Conservation (phyloP, 2,329 filamentous ascomycete species). For the Periconia macrospinosa region DNA sequence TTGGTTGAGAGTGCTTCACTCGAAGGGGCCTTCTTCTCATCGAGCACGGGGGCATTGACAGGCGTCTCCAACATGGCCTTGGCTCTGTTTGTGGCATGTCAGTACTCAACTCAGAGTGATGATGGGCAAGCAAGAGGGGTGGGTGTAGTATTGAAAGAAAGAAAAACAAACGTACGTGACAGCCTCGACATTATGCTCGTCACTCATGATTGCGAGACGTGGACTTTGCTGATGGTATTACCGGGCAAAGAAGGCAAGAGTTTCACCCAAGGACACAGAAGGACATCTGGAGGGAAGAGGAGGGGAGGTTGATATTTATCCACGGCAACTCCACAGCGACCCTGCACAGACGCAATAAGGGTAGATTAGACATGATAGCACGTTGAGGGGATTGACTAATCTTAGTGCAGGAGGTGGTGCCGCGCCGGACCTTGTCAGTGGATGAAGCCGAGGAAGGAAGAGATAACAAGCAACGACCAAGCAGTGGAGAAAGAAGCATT, state of each 20-base stretch:
- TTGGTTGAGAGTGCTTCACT: conserved; percentile 16
- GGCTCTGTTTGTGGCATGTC: conserved; percentile 18
- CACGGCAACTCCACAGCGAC: neutral
- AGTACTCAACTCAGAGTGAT: neutral
- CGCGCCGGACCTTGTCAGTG: neutral
- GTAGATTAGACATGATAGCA: neutral
- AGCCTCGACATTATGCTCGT: conserved; percentile 32
- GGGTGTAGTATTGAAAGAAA: no score
- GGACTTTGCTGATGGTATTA: neutral
- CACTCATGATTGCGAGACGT: conserved; percentile 9
- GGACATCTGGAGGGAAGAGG: no score
- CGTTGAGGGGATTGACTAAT: no score
- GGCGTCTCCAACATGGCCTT: conserved; percentile 35
- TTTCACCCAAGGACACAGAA: neutral
- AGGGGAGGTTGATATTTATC: neutral
- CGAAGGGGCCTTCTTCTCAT: conserved; percentile 22
- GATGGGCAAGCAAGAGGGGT: no score
- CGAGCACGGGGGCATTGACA: conserved; percentile 20
- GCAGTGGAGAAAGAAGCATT: no score
- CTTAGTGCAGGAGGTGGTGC: no score
- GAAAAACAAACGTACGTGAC: conserved; percentile 24
- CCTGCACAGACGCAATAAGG: neutral
- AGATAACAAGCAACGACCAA: neutral
- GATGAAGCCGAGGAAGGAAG: no score
- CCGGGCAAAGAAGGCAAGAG: neutral